Evolutionary conservation across 768 basidiomycete species (phyloP).

Genomic region (Kwoniella europaea): DNA sequence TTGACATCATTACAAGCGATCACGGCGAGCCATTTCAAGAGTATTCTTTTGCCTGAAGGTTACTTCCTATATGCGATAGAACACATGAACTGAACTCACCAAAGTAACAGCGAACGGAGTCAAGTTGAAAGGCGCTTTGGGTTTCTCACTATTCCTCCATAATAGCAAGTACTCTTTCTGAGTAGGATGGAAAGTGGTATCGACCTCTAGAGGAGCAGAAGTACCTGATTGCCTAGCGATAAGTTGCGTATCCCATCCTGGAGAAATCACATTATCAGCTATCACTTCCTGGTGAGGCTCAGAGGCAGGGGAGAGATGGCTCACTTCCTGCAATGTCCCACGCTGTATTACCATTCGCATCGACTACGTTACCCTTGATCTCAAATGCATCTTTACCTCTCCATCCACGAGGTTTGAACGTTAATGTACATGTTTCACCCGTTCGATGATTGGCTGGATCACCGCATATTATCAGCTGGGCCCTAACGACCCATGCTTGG

Average conservation of each 20-base stretch:
- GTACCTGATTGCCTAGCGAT: conserved; percentile 77
- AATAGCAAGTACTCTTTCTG: conserved; percentile 78
- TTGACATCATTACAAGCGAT: background rate
- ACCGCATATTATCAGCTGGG: conserved; percentile 5
- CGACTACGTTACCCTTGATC: conserved; percentile 82
- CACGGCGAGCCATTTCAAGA: background rate
- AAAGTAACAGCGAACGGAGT: conserved; percentile 92
- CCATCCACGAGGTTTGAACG: conserved; percentile 97
- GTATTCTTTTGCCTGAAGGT: too few species aligned
- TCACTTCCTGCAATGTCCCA: conserved; percentile 88
- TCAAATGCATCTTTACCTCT: conserved; percentile 88
- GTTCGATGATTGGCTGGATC: conserved; percentile 79
- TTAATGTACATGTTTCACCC: conserved; percentile 80
- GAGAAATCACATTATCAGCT: background rate
- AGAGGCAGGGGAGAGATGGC: conserved; percentile 1
- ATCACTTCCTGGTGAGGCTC: background rate
- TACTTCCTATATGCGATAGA: background rate
- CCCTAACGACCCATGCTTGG: background rate
- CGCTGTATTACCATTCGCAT: conserved; percentile 67
- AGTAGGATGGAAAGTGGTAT: conserved; percentile 35
- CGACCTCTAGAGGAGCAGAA: conserved; percentile 39
- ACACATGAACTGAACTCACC: conserved; percentile 20
- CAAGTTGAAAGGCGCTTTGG: conserved; percentile 84
- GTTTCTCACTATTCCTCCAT: conserved; percentile 90
- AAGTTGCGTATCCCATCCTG: conserved; percentile 86